Conservation (phyloP, 148 eudicot species). For the Rhododendron griersonianum region DNA sequence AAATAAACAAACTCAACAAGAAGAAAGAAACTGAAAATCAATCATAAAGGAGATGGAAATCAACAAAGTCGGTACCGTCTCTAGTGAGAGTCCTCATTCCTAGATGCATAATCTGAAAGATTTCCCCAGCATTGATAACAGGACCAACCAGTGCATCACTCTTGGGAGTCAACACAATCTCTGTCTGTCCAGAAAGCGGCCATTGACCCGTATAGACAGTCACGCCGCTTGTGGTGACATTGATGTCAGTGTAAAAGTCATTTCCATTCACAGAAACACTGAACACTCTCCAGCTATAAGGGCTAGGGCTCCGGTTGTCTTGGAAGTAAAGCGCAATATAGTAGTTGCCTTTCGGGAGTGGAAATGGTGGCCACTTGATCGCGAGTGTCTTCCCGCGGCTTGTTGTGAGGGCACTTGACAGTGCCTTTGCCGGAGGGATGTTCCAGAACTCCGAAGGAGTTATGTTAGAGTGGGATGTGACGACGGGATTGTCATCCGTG, state of each 20-base stretch:
- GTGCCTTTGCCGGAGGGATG: conserved; percentile 59
- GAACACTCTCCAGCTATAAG: conserved; percentile 84
- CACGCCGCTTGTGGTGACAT: conserved; percentile 57
- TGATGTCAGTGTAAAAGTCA: conserved; percentile 40
- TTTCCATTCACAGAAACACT: conserved; percentile 48
- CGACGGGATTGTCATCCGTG: conserved; percentile 39
- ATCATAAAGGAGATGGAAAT: not conserved
- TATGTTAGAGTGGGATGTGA: conserved; percentile 36
- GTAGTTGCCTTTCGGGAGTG: conserved; percentile 49
- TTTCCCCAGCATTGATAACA: conserved; percentile 73
- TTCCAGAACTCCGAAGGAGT: conserved; percentile 75
- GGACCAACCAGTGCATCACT: conserved; percentile 64
- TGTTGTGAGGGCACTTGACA: conserved; percentile 49
- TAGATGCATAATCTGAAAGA: conserved; percentile 53
- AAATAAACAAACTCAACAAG: not conserved
- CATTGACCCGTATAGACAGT: conserved; percentile 52
- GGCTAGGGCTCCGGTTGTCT: conserved; percentile 65
- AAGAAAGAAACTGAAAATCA: not conserved
- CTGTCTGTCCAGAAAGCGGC: conserved; percentile 61
- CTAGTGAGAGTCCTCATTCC: conserved; percentile 43
- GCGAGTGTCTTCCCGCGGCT: conserved; percentile 59
- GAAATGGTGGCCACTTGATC: conserved; percentile 56
- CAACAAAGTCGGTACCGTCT: conserved; percentile 49
- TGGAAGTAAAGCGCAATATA: conserved; percentile 81
- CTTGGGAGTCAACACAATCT: conserved; percentile 44